A percentile compares a stretch with the other conserved stretches of the same genome.
These are phyloP conservation scores for Paraconiothyrium brasiliense DNA, from an alignment of 2,329 filamentous ascomycete species.

Conservation along the genomic window DNA sequence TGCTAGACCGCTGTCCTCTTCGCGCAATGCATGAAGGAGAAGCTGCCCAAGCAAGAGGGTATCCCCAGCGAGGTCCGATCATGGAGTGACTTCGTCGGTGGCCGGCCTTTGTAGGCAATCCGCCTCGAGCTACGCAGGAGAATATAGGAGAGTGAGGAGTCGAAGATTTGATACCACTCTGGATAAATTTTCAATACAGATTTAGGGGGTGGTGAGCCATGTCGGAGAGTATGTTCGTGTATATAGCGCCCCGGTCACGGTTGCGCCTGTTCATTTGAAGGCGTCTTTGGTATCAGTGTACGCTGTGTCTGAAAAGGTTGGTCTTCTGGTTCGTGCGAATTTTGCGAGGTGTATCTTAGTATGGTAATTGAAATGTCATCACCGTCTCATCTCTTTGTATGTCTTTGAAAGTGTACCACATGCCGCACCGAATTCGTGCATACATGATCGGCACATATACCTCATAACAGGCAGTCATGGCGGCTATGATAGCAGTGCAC, in stretches of 20 bases:
- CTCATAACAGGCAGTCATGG: neutral
- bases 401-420: neutral
- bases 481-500: neutral
- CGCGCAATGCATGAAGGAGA: slow-evolving; percentile 95
- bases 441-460: no score
- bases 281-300: slow-evolving; percentile 14
- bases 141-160: neutral
- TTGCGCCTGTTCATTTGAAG: slow-evolving; percentile 3
- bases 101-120: slow-evolving; percentile 41
- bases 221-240: slow-evolving; percentile 10
- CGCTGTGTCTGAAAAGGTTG: slow-evolving; percentile 7
- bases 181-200: neutral
- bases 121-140: neutral
- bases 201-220: neutral
- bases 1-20: slow-evolving; percentile 90
- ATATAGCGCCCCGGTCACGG: slow-evolving; percentile 13
- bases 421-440: no score
- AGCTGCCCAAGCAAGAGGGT: slow-evolving; percentile 86
- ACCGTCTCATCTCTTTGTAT: slow-evolving; percentile 4
- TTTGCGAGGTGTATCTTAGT: slow-evolving; percentile 14
- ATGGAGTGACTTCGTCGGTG: slow-evolving; percentile 94
- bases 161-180: slow-evolving; percentile 9
- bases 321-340: neutral
- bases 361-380: slow-evolving; percentile 9
- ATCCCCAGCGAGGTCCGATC: slow-evolving; percentile 90